These are phyloP conservation scores for Verticillium dahliae DNA, from an alignment of 2,329 filamentous ascomycete species.

Conservation along the genomic window DNA sequence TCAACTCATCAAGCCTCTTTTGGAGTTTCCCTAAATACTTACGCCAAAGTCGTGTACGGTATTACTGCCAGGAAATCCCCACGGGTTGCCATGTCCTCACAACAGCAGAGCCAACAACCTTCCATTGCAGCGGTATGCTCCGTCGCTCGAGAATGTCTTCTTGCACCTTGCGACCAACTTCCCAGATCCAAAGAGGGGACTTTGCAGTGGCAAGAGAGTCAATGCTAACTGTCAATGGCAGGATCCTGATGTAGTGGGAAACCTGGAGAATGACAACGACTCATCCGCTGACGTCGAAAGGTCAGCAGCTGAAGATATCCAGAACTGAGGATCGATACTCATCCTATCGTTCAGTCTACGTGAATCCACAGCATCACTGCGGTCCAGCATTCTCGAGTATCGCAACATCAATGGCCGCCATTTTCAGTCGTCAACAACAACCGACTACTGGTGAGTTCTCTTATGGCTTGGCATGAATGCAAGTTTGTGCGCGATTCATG, in stretches of 20 bases:
- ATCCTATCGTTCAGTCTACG: background rate
- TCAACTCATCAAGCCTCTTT: background rate
- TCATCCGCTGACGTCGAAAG: background rate
- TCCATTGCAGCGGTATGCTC: background rate
- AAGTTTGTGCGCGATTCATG: background rate
- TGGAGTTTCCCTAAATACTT: too few species aligned
- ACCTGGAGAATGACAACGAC: background rate
- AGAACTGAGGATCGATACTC: background rate
- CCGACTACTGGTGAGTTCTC: slow-evolving; percentile 17
- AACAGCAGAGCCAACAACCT: background rate
- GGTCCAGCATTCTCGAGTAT: slow-evolving; percentile 24
- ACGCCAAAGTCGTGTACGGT: too few species aligned
- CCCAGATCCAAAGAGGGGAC: too few species aligned
- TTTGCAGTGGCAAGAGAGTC: background rate
- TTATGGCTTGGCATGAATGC: background rate
- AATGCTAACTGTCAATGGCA: background rate
- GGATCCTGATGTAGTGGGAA: background rate
- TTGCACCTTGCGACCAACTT: background rate
- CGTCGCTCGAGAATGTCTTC: background rate
- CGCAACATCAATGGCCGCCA: slow-evolving; percentile 24
- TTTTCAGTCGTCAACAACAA: slow-evolving; percentile 19
- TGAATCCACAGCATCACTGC: slow-evolving; percentile 21
- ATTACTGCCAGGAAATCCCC: too few species aligned
- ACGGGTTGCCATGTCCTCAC: background rate
- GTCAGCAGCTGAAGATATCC: background rate